Base-by-base conservation (phyloP, 2,329 filamentous ascomycete species). In the Fusarium robinianum region DNA sequence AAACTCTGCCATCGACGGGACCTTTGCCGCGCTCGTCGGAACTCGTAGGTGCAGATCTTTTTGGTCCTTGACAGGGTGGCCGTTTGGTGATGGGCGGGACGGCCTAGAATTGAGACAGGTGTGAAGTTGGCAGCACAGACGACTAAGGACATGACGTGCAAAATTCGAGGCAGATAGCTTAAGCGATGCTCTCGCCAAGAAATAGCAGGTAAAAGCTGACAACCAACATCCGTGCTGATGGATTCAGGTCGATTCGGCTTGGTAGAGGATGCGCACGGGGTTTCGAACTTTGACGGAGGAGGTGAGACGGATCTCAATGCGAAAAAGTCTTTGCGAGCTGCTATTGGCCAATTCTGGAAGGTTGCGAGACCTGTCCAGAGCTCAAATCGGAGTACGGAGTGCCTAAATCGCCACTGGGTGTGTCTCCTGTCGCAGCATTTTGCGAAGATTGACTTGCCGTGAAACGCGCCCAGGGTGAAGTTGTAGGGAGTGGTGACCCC, bases 381-480 rank as follows among this genome's bases (percentile, higher is more conserved):
- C 23, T 41, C 17, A 27, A 23, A 31, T 43, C 35, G 29, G 49
- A 32, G 29, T 6, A 26, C 5, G 6, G n/a, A n/a, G n/a, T n/a
- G n/a, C n/a, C n/a, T 45, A 40, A 30, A 37, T 45, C 33, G 34
- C 23, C 40, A 42, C 31, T 27, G 32, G 38, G 49, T 27, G 46
- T 32, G 30, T 34, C 37, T 41, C 30, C 37, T 29, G 18, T 26
- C 30, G 37, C 31, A 15, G 34, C 55, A 37, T 49, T 40, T 35
- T 46, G 41, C 41, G 48, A 30, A 33, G 51, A 51, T 52, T 37
- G 55, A 49, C 41, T 48, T 33, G 34, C 38, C n/a, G 49, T 55
- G 46, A 60, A 60, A 60, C 57, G 40, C 31, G 41, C n/a, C n/a
- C n/a, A n/a, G n/a, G n/a, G n/a, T 41, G 7, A 34, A 33, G 8